Evolutionary conservation across 2,329 filamentous ascomycete species (phyloP), one percentile per base, ranked within the genome.

Genomic region (Taxawa tesnikishii): DNA sequence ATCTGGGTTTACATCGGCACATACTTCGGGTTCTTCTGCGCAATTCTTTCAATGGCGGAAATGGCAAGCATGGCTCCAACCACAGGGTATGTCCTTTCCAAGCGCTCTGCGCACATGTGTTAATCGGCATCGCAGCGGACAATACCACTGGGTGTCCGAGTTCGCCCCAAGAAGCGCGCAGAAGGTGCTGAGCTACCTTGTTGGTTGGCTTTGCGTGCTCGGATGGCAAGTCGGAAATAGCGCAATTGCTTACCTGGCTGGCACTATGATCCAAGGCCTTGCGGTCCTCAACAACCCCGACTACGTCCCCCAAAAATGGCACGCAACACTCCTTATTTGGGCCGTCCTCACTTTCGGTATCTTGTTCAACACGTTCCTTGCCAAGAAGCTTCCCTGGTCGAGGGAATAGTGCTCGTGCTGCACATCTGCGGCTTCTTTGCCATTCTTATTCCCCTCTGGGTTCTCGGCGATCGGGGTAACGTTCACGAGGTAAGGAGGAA

Each of bases 131-230:
- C n/a, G 38, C 18, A 46, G 50, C 8, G 49, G 47, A 15, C 49
- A 53, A 33, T 54, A 50, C 29, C 43, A 50, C 27, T 47, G 44
- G 44, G 39, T 41, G 2, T 36, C 29, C 13, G 45, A 47, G 25
- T 47, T 46, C 14, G 44, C 45, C 13, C 45, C 40, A 8, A 47
- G 45, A 5, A 51, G 50, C 3, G 53, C 50, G 27, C 59, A 60
- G 37, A 58, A 54, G 26, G 55, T 62, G 29, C 52, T 63, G 32
- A 62, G 59, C 38, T 65, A 64, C 34, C 47, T 65, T 13, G 52
- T 54, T 8, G 53, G 48, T 50, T 37, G 34, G 34, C 32, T 32
- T 26, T 29, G 34, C 29, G 34, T 37, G 11, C 11, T 37, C 10
- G 29, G 29, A 18, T 37, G 34, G 34, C 34, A 37, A 18, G 7